Evolutionary conservation across 176 grass and related monocot genomes (phyloP), one percentile per base, ranked within the genome.

Genomic region (Bromus sterilis): DNA sequence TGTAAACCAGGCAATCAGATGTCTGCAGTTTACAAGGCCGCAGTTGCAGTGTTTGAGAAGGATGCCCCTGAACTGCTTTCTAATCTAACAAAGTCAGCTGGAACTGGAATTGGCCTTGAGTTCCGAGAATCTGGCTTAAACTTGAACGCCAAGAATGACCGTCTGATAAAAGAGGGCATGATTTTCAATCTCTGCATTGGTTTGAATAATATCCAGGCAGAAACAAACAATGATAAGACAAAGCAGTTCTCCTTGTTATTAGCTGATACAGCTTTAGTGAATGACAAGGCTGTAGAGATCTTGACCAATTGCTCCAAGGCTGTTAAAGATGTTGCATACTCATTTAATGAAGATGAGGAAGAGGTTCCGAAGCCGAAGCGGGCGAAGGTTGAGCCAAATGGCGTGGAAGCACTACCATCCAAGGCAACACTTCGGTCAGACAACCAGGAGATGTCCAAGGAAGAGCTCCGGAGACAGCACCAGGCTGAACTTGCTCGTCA

Each of bases 91-190:
- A 98, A 89, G 61, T 89, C 92, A 21, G 90, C 88, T 77, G 95
- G 95, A 79, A 95, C 95, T 60, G 96, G 96, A 36, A 93, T 95
- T 28, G 96, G 96, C 26, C 92, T 98, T 2, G 96, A 98, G 57
- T 98, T 98, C 36, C 86, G 90, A 33, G 96, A 98, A 80, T 93
- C 96, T 64, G 88, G 96, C 41, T 83, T 98, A 48, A 91, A 66
- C 66, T 76, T 98, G 80, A 95, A 93, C 62, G 9, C 84, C 25
- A 98, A 95, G 80, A 91, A 88, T 64, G 89, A 98, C 23, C 87
- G 71, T 12, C 36, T 59, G 24, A 87, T 98, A 32, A 93, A 93
- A 64, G 15, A 35, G 11, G 95, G 92, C 21, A 98, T 95, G 95
- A 42, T 93, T 83, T 98, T 98, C 77, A 98, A 98, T 76, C 76